These are phyloP conservation scores for Halophytophthora polymorphica DNA, from an alignment of 352 stramenopile genomes.

Conservation along the genomic window DNA sequence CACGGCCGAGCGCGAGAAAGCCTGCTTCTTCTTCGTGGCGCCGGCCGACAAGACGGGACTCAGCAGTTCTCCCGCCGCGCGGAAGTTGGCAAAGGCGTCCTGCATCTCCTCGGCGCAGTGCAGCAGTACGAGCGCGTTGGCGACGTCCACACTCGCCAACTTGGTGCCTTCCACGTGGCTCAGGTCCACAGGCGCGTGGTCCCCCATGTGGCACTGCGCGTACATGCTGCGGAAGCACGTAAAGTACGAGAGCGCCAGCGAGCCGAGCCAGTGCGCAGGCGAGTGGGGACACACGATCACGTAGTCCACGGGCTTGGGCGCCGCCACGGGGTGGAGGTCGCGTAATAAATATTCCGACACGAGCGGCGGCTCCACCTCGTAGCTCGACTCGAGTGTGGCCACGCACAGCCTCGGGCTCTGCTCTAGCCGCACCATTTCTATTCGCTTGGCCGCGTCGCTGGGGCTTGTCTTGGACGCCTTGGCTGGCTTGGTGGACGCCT, in stretches of 20 bases:
- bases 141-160: slow-evolving; percentile 43
- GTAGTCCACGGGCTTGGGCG: slow-evolving; percentile 69
- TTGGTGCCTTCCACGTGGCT: slow-evolving; percentile 29
- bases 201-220: slow-evolving; percentile 62
- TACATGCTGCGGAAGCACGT: slow-evolving; percentile 71
- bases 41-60: slow-evolving; percentile 43
- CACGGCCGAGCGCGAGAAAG: slow-evolving; percentile 58
- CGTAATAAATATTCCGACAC: slow-evolving; percentile 79
- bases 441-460: slow-evolving; percentile 9
- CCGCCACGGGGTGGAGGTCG: slow-evolving; percentile 57
- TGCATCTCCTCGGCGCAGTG: slow-evolving; percentile 42
- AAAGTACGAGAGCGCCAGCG: slow-evolving; percentile 67
- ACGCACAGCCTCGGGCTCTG: slow-evolving; percentile 43
- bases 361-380: slow-evolving; percentile 46
- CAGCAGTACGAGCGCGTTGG: slow-evolving; percentile 55
- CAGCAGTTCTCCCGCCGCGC: slow-evolving; percentile 53
- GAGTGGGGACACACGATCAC: slow-evolving; percentile 70
- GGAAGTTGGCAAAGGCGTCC: slow-evolving; percentile 69
- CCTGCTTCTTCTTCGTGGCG: slow-evolving; percentile 53
- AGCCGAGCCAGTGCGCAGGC: slow-evolving; percentile 67
- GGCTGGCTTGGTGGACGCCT: slow-evolving; percentile 12
- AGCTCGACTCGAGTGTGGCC: slow-evolving; percentile 48
- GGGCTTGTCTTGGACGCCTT: slow-evolving; percentile 1
- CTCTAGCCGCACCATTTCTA: slow-evolving; percentile 24
- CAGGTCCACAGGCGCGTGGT: slow-evolving; percentile 55